Evolutionary conservation across 768 basidiomycete genomes (phyloP).

Genomic region (Agaricus blazei): DNA sequence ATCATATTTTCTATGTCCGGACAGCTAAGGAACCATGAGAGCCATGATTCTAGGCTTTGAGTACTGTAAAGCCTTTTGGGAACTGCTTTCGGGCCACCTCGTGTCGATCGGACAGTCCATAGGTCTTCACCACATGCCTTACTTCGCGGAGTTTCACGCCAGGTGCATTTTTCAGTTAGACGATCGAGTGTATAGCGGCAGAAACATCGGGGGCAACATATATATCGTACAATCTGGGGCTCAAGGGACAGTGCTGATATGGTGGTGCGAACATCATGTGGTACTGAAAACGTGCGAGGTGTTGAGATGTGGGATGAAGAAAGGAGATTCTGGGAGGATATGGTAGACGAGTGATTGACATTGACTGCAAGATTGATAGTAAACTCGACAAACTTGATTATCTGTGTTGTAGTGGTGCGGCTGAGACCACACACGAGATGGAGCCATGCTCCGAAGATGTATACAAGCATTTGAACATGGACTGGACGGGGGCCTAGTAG

Average conservation of each 20-base stretch:
- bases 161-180: slow-evolving; percentile 4
- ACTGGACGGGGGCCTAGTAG: no score
- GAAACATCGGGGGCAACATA: slow-evolving; percentile 17
- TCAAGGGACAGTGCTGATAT: slow-evolving; percentile 12
- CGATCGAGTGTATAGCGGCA: not conserved
- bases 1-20: slow-evolving; percentile 18
- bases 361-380: not conserved
- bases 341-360: no score
- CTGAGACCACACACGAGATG: slow-evolving; percentile 15
- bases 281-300: slow-evolving; percentile 1
- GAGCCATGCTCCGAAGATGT: slow-evolving; percentile 7
- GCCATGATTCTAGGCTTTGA: slow-evolving; percentile 18
- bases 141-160: slow-evolving; percentile 10
- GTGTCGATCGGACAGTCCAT: slow-evolving; percentile 4
- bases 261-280: slow-evolving; percentile 11
- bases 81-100: slow-evolving; percentile 4
- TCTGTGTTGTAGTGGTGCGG: slow-evolving; percentile 9
- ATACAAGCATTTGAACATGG: not conserved
- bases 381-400: slow-evolving; percentile 6
- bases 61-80: slow-evolving; percentile 14
- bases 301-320: not conserved
- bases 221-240: slow-evolving; percentile 12
- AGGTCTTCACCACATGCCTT: slow-evolving; percentile 12
- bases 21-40: slow-evolving; percentile 14
- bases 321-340: no score